Base-by-base conservation (phyloP, 2,329 filamentous ascomycete genomes). In the Fusarium secorum region DNA sequence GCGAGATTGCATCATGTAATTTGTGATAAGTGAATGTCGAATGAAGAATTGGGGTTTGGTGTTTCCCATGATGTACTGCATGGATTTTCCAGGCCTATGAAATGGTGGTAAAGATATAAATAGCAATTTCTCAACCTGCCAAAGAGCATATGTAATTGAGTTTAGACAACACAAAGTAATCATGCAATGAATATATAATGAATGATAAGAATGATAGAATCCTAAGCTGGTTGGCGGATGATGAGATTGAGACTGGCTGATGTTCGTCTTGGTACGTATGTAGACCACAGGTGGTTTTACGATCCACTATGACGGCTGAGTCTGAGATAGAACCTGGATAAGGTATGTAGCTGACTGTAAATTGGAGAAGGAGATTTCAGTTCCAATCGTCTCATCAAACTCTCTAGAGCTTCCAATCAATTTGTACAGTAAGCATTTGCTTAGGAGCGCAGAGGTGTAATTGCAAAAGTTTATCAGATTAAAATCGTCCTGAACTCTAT, bases 291-390 rank as follows among this genome's bases (percentile, higher is more conserved):
- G 52, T 63, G 46, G 46, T 63, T 56, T 38, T 17, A 28, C 28
- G 48, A 35, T 71, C 68, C 53, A 71, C 68, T 41, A 44, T 59
- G 55, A 64, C 36, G 45, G 42, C 42, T 46, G 46, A 49, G 46
- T 9, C 55, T 42, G 28, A 32, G 5, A 32, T 15, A 24, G 15
- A 49, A 7, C 46, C 28, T 32, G 5, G 8, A 18, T 49, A n/a
- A n/a, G n/a, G n/a, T n/a, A 2, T 33, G n/a, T 30, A 6, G 51
- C n/a, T 22, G 14, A 20, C 18, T 46, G 39, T 33, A 18, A 55
- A 26, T 48, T 6, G 22, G 14, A 55, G 30, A n/a, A 33, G 32
- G 7, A 48, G 38, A 33, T 35, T 33, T 4, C 3, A n/a, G 15
- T 55, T 44, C 17, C 14, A n/a, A 48, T 7, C 46, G 13, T 24